A percentile compares a stretch with the other conserved stretches of the same genome.
These are phyloP conservation scores for Candida cerambycidarum DNA, from an alignment of 805 yeast genomes.

Conservation along the genomic window DNA sequence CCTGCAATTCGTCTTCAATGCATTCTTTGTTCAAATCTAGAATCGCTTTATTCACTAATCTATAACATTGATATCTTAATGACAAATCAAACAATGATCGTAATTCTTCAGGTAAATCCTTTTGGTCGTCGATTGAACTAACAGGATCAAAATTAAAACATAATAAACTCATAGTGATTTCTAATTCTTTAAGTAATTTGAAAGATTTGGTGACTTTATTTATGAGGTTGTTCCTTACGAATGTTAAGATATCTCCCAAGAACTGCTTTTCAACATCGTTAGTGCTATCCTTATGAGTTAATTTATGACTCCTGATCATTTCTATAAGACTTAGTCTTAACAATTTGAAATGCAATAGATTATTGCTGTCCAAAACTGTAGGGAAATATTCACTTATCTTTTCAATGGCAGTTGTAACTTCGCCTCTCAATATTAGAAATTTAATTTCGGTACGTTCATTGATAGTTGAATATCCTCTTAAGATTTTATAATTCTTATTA, in stretches of 20 bases:
- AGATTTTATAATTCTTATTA: conserved; percentile 15
- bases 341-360: conserved; percentile 67
- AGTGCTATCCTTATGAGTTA: conserved; percentile 13
- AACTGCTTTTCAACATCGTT: conserved; percentile 43
- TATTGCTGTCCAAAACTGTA: conserved; percentile 60
- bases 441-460: conserved; percentile 54
- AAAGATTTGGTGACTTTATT: conserved; percentile 58
- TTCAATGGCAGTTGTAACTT: conserved; percentile 57
- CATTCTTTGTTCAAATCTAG: conserved; percentile 31
- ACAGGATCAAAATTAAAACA: conserved; percentile 47
- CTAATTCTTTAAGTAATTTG: conserved; percentile 67
- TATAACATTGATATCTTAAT: conserved; percentile 64
- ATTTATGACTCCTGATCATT: conserved; percentile 60
- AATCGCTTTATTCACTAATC: conserved; percentile 67
- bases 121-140: conserved; percentile 32
- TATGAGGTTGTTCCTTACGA: conserved; percentile 63
- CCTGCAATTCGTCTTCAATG: conserved; percentile 22
- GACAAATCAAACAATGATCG: conserved; percentile 56
- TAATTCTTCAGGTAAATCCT: conserved; percentile 54
- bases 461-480: conserved; percentile 50
- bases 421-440: conserved; percentile 54
- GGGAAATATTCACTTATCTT: conserved; percentile 62
- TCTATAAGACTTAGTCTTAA: conserved; percentile 75
- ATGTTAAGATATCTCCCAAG: conserved; percentile 51
- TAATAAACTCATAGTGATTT: conserved; percentile 79